Base-by-base conservation (phyloP, 2,329 filamentous ascomycete species). In the Colletotrichum sp. region DNA sequence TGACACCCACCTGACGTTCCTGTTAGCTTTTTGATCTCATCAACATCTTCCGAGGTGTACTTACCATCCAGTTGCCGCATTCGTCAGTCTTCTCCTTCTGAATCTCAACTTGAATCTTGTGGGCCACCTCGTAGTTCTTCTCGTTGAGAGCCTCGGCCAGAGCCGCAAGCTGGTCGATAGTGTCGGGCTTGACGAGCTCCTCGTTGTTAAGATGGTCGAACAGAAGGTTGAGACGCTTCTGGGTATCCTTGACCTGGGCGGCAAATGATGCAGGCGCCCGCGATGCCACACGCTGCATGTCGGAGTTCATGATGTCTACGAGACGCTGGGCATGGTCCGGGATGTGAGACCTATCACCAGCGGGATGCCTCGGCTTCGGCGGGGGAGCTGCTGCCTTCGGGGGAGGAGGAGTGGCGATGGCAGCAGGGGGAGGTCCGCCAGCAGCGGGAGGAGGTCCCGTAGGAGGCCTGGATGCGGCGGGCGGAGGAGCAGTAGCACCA, bases 131-230 rank as follows among this genome's bases (percentile, higher is more conserved):
- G 79, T 94, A 96, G 79, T 97, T 89, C 86, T 92, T 93, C 71
- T 87, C 84, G 79, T 94, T 91, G 71, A 98, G 84, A 30, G 94
- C 92, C 77, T 91, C 86, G 10, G 94, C 90, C 34, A 96, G 86
- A 80, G 92, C 87, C 10, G 89, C 88, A 80, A 96, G 87, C 82
- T 93, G 89, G 76, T 91, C 88, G 66, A 96, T 91, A 1, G 94
- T 98, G 81, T 94, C 93, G 3, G 94, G 91, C 86, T 94, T 94
- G 71, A 99, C 89, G 55, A 98, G 88, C 81, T 99, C 96, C 82
- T 96, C 94, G 79, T 99, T 99, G 89, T 99, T 99, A 63, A 99
- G 89, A 84, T 98, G 96, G 82, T 99, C 96, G 83, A 98, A 99
- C n/a, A 99, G 88, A 66, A 98, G 93, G 80, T 94, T 95, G 75